phyloP scores from a whole-genome alignment of 495 filamentous ascomycete species.

The Hypoxylon subgilvum region DNA sequence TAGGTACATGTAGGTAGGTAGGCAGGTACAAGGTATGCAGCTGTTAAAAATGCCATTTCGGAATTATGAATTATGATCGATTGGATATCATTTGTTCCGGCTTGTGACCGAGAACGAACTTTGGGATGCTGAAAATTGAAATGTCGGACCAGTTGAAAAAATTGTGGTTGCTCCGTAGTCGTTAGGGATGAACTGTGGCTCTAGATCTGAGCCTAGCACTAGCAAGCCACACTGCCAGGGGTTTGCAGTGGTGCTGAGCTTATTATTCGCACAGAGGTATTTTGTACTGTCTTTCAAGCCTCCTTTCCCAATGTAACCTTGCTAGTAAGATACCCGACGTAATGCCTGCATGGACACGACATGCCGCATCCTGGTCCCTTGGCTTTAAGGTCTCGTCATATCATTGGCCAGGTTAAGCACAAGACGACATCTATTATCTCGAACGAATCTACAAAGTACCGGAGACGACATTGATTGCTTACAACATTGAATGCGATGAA shows the following conservation, averaged over 20 bases:
- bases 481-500: no score
- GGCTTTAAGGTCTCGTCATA: no score
- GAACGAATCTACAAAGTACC: no score
- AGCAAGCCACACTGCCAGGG: conserved; percentile 18
- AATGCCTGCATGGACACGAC: conserved; percentile 11
- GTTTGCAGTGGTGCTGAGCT: no score
- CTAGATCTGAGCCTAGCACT: conserved; percentile 12
- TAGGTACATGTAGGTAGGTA: neutral
- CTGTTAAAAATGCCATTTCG: no score
- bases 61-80: no score
- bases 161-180: conserved; percentile 31
- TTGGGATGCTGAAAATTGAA: neutral
- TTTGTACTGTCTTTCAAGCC: conserved; percentile 17
- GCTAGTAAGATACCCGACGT: neutral
- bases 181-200: conserved; percentile 18
- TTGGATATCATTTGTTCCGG: neutral
- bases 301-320: neutral
- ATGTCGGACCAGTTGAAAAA: neutral
- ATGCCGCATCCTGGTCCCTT: neutral
- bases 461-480: no score
- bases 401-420: no score
- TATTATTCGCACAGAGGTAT: no score
- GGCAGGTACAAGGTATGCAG: neutral
- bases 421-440: no score
- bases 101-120: conserved; percentile 7